Conservation (phyloP, 768 basidiomycete species). For the Termitomyces sp. region DNA sequence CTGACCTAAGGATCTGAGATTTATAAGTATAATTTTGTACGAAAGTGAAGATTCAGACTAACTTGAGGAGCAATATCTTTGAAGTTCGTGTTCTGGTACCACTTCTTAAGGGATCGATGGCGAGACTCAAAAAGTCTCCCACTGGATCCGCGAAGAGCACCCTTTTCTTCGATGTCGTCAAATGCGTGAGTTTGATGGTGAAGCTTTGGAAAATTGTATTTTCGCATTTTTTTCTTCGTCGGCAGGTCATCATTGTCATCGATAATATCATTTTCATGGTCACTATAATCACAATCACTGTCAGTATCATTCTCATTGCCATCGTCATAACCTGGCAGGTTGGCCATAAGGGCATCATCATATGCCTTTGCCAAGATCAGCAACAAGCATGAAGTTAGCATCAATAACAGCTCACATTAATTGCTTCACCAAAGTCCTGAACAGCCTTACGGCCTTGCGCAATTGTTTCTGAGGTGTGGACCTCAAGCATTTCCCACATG, state of each 20-base stretch:
- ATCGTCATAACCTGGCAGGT: background rate
- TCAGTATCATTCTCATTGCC: background rate
- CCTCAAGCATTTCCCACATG: background rate
- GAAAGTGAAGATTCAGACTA: background rate
- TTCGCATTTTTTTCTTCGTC: slow-evolving; percentile 10
- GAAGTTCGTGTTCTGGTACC: slow-evolving; percentile 29
- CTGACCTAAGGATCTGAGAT: background rate
- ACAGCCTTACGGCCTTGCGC: background rate
- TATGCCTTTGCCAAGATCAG: slow-evolving; percentile 15
- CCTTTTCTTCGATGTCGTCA: slow-evolving; percentile 28
- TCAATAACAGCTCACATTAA: background rate
- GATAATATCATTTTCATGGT: background rate
- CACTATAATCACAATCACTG: slow-evolving; percentile 18
- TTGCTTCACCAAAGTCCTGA: background rate
- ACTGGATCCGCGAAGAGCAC: slow-evolving; percentile 2
- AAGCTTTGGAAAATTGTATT: slow-evolving; percentile 29
- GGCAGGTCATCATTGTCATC: background rate
- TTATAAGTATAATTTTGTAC: background rate
- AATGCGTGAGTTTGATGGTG: slow-evolving; percentile 31
- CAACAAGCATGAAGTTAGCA: background rate
- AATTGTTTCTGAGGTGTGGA: background rate
- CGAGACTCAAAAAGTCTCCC: slow-evolving; percentile 23
- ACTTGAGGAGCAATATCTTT: slow-evolving; percentile 31
- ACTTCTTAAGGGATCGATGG: slow-evolving; percentile 24
- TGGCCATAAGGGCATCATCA: slow-evolving; percentile 17